These are phyloP conservation scores for Kluyveromyces aestuarii DNA, from an alignment of 805 yeast genomes.

Conservation along the genomic window DNA sequence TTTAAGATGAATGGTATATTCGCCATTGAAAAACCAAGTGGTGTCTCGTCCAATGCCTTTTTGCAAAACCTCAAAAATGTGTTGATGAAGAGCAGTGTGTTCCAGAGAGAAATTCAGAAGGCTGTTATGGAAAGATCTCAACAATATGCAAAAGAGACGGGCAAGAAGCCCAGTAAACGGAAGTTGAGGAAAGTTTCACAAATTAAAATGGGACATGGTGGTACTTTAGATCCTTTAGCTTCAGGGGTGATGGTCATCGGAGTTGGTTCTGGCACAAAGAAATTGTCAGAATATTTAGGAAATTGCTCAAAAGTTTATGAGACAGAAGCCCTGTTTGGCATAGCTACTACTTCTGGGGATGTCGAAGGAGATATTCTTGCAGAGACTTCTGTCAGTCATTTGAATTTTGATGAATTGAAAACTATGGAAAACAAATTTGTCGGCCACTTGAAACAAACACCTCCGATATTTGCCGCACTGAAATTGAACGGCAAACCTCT, in stretches of 20 bases:
- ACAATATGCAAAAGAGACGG: conserved; percentile 30
- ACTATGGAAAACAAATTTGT: conserved; percentile 51
- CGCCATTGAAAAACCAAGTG: conserved; percentile 85
- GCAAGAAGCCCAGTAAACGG: conserved; percentile 41
- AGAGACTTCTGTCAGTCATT: conserved; percentile 45
- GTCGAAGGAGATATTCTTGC: conserved; percentile 75
- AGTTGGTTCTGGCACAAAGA: conserved; percentile 85
- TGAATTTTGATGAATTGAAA: conserved; percentile 44
- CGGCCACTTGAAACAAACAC: conserved; percentile 82
- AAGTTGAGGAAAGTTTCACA: conserved; percentile 42
- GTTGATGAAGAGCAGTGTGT: conserved; percentile 51
- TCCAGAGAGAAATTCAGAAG: conserved; percentile 43
- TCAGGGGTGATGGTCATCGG: conserved; percentile 92
- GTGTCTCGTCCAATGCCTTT: conserved; percentile 70
- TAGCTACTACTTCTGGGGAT: conserved; percentile 90
- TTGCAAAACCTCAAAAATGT: conserved; percentile 55
- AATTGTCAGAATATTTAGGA: conserved; percentile 58
- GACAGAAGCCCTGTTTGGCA: conserved; percentile 79
- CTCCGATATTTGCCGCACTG: conserved; percentile 90
- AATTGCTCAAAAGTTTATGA: conserved; percentile 74
- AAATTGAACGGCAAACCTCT: conserved; percentile 91
- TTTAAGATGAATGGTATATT: conserved; percentile 76
- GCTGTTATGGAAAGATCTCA: conserved; percentile 40
- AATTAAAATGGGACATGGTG: conserved; percentile 96
- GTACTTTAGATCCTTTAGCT: conserved; percentile 92